These are phyloP conservation scores for Plenodomus lindquistii DNA, from an alignment of 2,329 filamentous ascomycete genomes.

Conservation along the genomic window DNA sequence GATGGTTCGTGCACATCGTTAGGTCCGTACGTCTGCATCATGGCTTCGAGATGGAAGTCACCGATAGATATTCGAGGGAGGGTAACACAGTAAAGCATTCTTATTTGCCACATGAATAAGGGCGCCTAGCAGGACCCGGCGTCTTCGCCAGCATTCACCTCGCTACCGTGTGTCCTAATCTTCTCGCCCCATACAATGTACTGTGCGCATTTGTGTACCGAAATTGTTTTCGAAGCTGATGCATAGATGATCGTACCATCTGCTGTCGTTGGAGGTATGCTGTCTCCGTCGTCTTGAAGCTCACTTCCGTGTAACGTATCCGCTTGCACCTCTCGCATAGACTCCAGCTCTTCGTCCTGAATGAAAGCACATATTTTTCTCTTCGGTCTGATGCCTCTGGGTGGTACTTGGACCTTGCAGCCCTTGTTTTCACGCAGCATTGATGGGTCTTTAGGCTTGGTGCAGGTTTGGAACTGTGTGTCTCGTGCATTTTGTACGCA, in stretches of 20 bases:
- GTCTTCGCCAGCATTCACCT: background rate
- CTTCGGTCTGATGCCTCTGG: slow-evolving; percentile 9
- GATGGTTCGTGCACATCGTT: too few species aligned
- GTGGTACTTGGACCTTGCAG: too few species aligned
- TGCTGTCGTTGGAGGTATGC: slow-evolving; percentile 3
- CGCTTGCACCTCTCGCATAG: slow-evolving; percentile 16
- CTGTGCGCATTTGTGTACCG: background rate
- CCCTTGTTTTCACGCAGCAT: background rate
- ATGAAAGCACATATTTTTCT: slow-evolving; percentile 27
- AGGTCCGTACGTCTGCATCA: too few species aligned
- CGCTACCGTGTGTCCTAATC: background rate
- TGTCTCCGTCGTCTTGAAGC: slow-evolving; percentile 19
- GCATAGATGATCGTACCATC: slow-evolving; percentile 12
- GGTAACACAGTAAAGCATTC: too few species aligned
- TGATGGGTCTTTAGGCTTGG: background rate
- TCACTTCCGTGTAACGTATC: slow-evolving; percentile 32
- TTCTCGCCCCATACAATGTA: background rate
- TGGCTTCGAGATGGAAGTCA: too few species aligned
- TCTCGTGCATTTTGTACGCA: slow-evolving; percentile 18
- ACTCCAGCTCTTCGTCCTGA: slow-evolving; percentile 24
- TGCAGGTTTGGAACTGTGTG: slow-evolving; percentile 1
- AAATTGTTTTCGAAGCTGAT: background rate
- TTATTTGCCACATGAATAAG: too few species aligned
- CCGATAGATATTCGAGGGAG: too few species aligned
- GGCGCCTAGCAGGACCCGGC: background rate